These are phyloP conservation scores for Podosphaera fusca DNA, from an alignment of 2,329 filamentous ascomycete genomes.

Conservation along the genomic window DNA sequence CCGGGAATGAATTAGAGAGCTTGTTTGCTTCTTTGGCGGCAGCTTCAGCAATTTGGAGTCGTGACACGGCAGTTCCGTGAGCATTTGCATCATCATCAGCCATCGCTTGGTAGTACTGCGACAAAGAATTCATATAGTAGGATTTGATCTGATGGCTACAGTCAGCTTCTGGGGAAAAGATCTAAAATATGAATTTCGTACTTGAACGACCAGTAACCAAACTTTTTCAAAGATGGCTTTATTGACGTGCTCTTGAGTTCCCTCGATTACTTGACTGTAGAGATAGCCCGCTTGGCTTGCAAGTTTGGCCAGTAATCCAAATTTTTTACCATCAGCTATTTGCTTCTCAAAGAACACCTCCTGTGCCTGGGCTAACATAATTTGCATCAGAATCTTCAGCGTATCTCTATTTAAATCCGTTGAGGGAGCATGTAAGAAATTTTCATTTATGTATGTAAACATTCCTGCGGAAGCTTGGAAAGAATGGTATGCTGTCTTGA, in stretches of 20 bases:
- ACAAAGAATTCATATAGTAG: conserved; percentile 59
- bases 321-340: conserved; percentile 76
- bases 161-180: neutral
- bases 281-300: conserved; percentile 76
- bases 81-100: conserved; percentile 76
- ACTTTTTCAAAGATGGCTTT: conserved; percentile 86
- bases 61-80: conserved; percentile 64
- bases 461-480: conserved; percentile 97
- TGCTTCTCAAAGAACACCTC: conserved; percentile 97
- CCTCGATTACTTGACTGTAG: conserved; percentile 71
- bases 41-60: conserved; percentile 59
- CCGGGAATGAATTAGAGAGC: conserved; percentile 58
- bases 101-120: conserved; percentile 82
- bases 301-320: conserved; percentile 73
- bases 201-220: conserved; percentile 66
- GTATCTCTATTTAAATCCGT: conserved; percentile 91
- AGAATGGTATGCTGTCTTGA: conserved; percentile 94
- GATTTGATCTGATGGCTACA: conserved; percentile 38
- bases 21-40: conserved; percentile 58
- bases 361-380: conserved; percentile 89
- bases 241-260: conserved; percentile 75
- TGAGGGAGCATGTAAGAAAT: conserved; percentile 90
- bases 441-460: conserved; percentile 99
- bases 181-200: conserved; percentile 19
- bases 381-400: conserved; percentile 75